phyloP scores from a whole-genome alignment of 148 eudicot species.

The Nepenthes gracilis region DNA sequence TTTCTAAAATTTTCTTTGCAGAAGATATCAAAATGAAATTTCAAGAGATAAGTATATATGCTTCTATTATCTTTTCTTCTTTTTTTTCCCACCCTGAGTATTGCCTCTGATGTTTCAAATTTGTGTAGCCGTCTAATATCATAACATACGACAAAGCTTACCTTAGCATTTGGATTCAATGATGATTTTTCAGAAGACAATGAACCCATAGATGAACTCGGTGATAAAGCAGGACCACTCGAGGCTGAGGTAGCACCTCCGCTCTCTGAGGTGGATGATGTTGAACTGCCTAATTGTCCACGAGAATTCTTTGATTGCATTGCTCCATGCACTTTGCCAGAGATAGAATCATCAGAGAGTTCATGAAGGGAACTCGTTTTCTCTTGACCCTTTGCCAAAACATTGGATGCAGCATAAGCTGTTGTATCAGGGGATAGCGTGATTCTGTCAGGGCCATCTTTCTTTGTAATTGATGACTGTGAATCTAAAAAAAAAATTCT shows the following conservation, averaged over 20 bases:
- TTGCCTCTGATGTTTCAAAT: too few species aligned
- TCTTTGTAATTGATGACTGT: slow-evolving; percentile 23
- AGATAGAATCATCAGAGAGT: slow-evolving; percentile 21
- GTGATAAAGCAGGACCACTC: slow-evolving; percentile 50
- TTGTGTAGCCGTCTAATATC: too few species aligned
- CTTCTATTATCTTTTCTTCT: neutral
- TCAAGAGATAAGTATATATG: slow-evolving; percentile 1
- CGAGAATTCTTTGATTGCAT: slow-evolving; percentile 28
- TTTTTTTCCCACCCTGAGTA: neutral
- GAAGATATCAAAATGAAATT: neutral
- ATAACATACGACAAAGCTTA: slow-evolving; percentile 4
- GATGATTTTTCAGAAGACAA: slow-evolving; percentile 79
- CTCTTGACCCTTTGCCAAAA: slow-evolving; percentile 29
- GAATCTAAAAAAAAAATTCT: slow-evolving; percentile 23
- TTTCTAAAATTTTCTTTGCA: neutral
- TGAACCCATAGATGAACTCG: slow-evolving; percentile 83
- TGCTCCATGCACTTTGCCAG: slow-evolving; percentile 28
- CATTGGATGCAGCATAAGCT: slow-evolving; percentile 27
- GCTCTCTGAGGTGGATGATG: slow-evolving; percentile 50
- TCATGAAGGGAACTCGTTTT: slow-evolving; percentile 29
- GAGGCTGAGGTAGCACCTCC: slow-evolving; percentile 44
- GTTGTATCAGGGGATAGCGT: slow-evolving; percentile 27
- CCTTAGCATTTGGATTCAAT: slow-evolving; percentile 95
- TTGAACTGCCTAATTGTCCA: slow-evolving; percentile 46
- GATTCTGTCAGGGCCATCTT: slow-evolving; percentile 33